Evolutionary conservation across 2,329 filamentous ascomycete genomes (phyloP).

Genomic region (Coleophoma crateriformis): DNA sequence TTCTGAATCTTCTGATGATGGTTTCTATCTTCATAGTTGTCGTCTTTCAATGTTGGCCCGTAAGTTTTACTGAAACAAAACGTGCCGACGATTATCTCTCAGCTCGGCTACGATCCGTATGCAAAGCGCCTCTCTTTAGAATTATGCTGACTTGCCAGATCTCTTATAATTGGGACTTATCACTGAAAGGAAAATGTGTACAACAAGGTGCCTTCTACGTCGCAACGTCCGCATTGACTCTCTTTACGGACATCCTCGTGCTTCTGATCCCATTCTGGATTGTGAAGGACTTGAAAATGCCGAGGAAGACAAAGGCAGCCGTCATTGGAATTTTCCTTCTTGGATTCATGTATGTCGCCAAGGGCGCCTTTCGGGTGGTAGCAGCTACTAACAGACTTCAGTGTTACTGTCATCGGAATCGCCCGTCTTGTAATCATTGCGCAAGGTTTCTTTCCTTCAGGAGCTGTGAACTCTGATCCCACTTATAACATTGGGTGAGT

Average conservation of each 20-base stretch:
- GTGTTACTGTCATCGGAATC: conserved; percentile 5
- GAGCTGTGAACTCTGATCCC: background rate
- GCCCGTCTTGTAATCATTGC: conserved; percentile 2
- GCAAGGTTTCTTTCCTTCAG: background rate
- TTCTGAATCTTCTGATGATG: conserved; percentile 4
- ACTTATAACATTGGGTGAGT: background rate
- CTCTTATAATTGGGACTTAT: conserved; percentile 7
- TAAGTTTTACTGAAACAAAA: background rate
- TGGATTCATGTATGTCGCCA: conserved; percentile 51
- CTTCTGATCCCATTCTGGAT: conserved; percentile 61
- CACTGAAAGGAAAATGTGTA: conserved; percentile 38
- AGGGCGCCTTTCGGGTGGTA: background rate
- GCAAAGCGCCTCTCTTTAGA: too few relatives aligned
- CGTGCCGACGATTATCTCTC: too few relatives aligned
- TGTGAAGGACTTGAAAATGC: conserved; percentile 55
- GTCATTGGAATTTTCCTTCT: conserved; percentile 56
- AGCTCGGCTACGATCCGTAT: too few relatives aligned
- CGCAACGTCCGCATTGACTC: conserved; percentile 60
- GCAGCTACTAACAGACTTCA: background rate
- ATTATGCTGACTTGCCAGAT: background rate
- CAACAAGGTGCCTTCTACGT: conserved; percentile 61
- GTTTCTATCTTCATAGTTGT: conserved; percentile 6
- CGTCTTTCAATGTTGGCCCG: conserved; percentile 8
- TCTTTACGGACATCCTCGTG: conserved; percentile 63
- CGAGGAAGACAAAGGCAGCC: conserved; percentile 59